A percentile compares a stretch with the other conserved stretches of the same genome.
Evolutionary conservation across 2,329 filamentous ascomycete genomes (phyloP).

Genomic region (Gnomoniopsis smithogilvyi): DNA sequence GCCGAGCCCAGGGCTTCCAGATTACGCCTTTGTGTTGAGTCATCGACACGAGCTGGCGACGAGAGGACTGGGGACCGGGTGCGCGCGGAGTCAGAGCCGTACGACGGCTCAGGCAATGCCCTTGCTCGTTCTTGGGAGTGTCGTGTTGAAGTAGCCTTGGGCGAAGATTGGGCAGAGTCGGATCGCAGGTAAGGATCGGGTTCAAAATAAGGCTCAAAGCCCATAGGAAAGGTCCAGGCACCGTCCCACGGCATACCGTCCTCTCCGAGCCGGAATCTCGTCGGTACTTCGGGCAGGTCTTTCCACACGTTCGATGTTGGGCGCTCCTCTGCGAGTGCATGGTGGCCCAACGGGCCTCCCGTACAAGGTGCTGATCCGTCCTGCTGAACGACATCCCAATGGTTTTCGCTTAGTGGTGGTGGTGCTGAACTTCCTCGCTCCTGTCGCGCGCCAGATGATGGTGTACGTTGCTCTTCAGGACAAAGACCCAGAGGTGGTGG

Average conservation of each 20-base stretch:
- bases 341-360: constrained; percentile 23
- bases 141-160: background rate
- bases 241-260: constrained; percentile 45
- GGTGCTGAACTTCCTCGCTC: constrained; percentile 48
- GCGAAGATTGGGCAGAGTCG: constrained; percentile 14
- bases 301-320: constrained; percentile 34
- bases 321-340: constrained; percentile 16
- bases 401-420: constrained; percentile 43
- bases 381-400: constrained; percentile 39
- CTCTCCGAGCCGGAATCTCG: constrained; percentile 42
- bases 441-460: constrained; percentile 24
- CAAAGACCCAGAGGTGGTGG: background rate
- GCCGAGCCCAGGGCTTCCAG: constrained; percentile 49
- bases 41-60: constrained; percentile 23
- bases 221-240: constrained; percentile 32
- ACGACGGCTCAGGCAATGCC: background rate
- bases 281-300: constrained; percentile 37
- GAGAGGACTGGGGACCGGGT: constrained; percentile 23
- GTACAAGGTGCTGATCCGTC: constrained; percentile 27
- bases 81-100: constrained; percentile 22
- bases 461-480: constrained; percentile 21
- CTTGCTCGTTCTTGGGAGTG: background rate
- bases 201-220: constrained; percentile 25
- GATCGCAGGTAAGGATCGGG: constrained; percentile 26
- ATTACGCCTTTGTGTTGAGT: constrained; percentile 35